Evolutionary conservation across 441 rosid species (phyloP).

Genomic region (Euphorbia schlechtendalii): DNA sequence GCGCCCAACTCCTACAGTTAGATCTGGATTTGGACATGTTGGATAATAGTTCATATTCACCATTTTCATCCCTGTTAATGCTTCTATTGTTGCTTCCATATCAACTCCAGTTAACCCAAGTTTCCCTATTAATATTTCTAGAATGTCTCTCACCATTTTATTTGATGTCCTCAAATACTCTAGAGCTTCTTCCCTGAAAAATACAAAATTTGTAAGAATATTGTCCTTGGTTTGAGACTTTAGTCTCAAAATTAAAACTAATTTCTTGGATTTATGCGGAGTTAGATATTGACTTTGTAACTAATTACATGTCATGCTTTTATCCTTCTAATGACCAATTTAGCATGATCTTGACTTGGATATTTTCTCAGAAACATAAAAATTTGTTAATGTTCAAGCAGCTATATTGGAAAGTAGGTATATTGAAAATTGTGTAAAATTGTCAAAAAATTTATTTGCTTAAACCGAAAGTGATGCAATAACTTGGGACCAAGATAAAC

Average conservation of each 20-base stretch:
- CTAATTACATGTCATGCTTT: not conserved
- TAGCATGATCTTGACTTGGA: not conserved
- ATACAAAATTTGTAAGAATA: not conserved
- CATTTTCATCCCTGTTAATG: constrained; percentile 33
- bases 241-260: too few relatives aligned
- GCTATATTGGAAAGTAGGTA: too few relatives aligned
- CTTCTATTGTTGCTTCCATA: constrained; percentile 30
- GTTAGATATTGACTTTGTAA: not conserved
- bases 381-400: too few relatives aligned
- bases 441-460: too few relatives aligned
- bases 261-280: not conserved
- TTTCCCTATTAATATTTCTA: constrained; percentile 33
- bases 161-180: constrained; percentile 37
- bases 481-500: too few relatives aligned
- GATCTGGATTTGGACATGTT: constrained; percentile 49
- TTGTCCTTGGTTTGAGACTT: too few relatives aligned
- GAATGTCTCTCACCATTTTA: constrained; percentile 36
- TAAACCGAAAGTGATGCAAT: too few relatives aligned
- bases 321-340: not conserved
- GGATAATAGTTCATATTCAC: constrained; percentile 69
- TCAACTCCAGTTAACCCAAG: constrained; percentile 35
- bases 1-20: constrained; percentile 54
- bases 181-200: constrained; percentile 41
- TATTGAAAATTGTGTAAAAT: too few relatives aligned
- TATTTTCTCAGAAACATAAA: too few relatives aligned